phyloP scores from a whole-genome alignment of 2,329 filamentous ascomycete species.

The Proliferodiscus dingleyae region DNA sequence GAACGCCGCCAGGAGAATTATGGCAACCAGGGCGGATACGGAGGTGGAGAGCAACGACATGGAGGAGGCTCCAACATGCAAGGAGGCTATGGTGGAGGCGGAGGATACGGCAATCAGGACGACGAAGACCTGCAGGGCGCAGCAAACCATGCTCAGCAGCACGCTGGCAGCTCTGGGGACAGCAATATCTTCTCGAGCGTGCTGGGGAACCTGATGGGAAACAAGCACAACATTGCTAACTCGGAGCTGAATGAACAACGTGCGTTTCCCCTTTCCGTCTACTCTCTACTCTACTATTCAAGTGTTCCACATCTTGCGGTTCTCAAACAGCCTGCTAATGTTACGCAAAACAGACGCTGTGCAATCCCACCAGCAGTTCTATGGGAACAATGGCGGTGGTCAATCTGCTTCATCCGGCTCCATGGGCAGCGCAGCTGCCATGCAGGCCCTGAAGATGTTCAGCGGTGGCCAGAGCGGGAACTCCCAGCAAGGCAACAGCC shows the following conservation, averaged over 20 bases:
- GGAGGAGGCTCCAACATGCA: background rate
- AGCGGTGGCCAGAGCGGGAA: slow-evolving; percentile 47
- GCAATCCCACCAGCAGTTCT: slow-evolving; percentile 70
- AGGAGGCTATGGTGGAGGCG: slow-evolving; percentile 20
- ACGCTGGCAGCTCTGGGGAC: slow-evolving; percentile 47
- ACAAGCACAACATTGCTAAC: slow-evolving; percentile 42
- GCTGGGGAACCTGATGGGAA: slow-evolving; percentile 49
- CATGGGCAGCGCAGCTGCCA: slow-evolving; percentile 69
- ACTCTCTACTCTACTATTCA: too few relatives aligned
- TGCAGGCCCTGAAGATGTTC: slow-evolving; percentile 81
- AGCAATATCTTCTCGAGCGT: slow-evolving; percentile 49
- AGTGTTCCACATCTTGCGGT: too few relatives aligned
- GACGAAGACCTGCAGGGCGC: slow-evolving; percentile 51
- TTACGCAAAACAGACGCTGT: slow-evolving; percentile 51
- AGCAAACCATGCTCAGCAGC: slow-evolving; percentile 48
- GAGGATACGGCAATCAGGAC: slow-evolving; percentile 32
- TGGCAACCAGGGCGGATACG: slow-evolving; percentile 3
- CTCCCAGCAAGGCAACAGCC: slow-evolving; percentile 46
- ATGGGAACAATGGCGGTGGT: slow-evolving; percentile 44
- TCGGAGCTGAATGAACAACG: slow-evolving; percentile 56
- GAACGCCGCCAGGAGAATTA: background rate
- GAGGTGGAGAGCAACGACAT: slow-evolving; percentile 7
- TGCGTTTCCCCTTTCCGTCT: slow-evolving; percentile 8
- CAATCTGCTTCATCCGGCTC: slow-evolving; percentile 43
- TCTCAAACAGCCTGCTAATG: slow-evolving; percentile 1